Base-by-base conservation (phyloP, 306 rosid genomes). In the Lathyrus oleraceus region DNA sequence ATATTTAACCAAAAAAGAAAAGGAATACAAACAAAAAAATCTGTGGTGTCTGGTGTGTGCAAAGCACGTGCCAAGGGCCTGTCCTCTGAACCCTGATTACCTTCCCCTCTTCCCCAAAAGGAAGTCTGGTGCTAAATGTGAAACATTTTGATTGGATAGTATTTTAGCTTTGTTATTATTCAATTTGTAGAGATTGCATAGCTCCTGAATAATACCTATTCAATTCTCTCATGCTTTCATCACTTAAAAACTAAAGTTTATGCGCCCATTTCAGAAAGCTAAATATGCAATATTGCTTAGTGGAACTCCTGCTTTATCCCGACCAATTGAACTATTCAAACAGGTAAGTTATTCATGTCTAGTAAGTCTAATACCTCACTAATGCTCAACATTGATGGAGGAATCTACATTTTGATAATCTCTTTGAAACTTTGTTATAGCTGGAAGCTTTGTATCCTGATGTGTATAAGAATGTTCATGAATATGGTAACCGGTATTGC, bases 291-390 rank as follows among this genome's bases (percentile, higher is more conserved):
- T 94, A 54, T 75, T 94, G 79, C 90, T 90, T 56, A 94, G 98
- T 83, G 98, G 98, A 85, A 94, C 98, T 79, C 98, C 98, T 47
- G 98, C 98, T 61, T 78, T 94, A 80, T 94, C 98, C 54, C 84
- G 98, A 48, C 98, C 98, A 15, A 94, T 94, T 70, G 98, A 94
- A 81, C 79, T 94, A 40, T 87, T 82, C 78, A 94, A 88, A 75
- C 98, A 93, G 97, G 98, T 93, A 72, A 52, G 43, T 51, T 52
- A 23, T 10, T 30, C 64, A 14, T 78, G 70, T 73, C 45, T 13
- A 23, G 43, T 58, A 40, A 15, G 27, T 67, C 44, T 61, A 39
- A 20, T 73, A 30, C 28, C 61, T 32, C 53, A 67, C 42, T 58
- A 27, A 42, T 72, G 61, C 40, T 23, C 17, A 54, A 59, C 69